A percentile compares a stretch with the other conserved stretches of the same genome.
phyloP scores from a whole-genome alignment of 2,329 filamentous ascomycete genomes.

The Neophaeococcomyces aloes region DNA sequence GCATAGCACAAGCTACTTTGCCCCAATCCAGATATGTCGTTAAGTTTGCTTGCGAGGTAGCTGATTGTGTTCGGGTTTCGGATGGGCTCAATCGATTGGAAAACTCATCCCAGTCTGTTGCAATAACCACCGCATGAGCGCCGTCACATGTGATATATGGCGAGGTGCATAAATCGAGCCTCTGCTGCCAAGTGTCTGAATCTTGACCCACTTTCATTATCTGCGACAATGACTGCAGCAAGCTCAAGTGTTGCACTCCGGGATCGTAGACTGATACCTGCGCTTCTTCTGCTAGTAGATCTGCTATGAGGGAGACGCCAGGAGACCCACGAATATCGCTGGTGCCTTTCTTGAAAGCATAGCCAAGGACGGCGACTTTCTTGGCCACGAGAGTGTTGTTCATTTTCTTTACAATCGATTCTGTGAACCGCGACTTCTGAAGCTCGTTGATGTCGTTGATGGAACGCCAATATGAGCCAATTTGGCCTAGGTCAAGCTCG shows the following conservation, averaged over 20 bases:
- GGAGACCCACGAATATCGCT: slow-evolving; percentile 63
- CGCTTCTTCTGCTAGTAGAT: slow-evolving; percentile 54
- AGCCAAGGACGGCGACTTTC: slow-evolving; percentile 63
- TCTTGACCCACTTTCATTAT: no score
- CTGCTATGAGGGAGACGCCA: slow-evolving; percentile 56
- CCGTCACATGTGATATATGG: slow-evolving; percentile 37
- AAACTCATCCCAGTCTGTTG: slow-evolving; percentile 47
- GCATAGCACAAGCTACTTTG: no score
- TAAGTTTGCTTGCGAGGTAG: no score
- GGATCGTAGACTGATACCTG: slow-evolving; percentile 60
- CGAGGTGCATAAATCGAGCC: slow-evolving; percentile 32
- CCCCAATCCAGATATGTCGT: no score
- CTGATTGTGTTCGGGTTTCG: no score
- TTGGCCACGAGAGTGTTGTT: slow-evolving; percentile 60
- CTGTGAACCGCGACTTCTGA: slow-evolving; percentile 58
- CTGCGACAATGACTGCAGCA: slow-evolving; percentile 29
- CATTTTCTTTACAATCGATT: slow-evolving; percentile 54
- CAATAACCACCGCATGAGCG: slow-evolving; percentile 40
- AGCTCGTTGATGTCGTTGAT: slow-evolving; percentile 69
- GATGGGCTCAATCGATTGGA: no score
- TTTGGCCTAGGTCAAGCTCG: slow-evolving; percentile 56
- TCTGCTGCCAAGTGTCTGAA: slow-evolving; percentile 2
- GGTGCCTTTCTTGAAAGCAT: slow-evolving; percentile 72
- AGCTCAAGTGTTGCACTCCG: slow-evolving; percentile 31
- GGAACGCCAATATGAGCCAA: slow-evolving; percentile 63